Evolutionary conservation across 495 filamentous ascomycete species (phyloP), one percentile per base, ranked within the genome.

Genomic region (Pyronema domesticum): DNA sequence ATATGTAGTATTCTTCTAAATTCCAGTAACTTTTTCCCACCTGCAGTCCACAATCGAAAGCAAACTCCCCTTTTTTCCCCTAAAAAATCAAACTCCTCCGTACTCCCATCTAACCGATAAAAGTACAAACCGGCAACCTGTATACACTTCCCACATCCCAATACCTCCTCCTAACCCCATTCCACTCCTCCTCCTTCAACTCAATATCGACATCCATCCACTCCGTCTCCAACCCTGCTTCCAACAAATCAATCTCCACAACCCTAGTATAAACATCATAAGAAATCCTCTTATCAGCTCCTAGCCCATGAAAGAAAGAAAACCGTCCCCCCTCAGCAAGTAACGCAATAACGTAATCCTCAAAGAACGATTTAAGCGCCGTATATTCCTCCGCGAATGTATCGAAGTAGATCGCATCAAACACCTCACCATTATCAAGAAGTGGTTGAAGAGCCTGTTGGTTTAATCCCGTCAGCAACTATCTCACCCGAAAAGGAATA

Each of bases 201-300:
- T 64, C 68, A 13, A 70, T 68, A 45, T 54, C 59, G 62, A 76
- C 69, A 8, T 63, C 59, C 4, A n/a, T 37, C 85, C 86, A 98
- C 48, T 86, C 81, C 6, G 84, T 79, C 63, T 95, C 91, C 57
- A 95, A 80, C 0, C 91, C 93, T 15, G 86, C 87, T 60, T 95
- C 89, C 53, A 83, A 80, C 39, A 94, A 66, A 71, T 98, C 89
- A 73, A 95, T 79, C 70, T 96, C 91, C 11, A 82, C 77, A 7
- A 98, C 86, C 67, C 87, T 89, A 42, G 80, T 81, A 67, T 98
- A 96, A 3, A 96, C 88, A 73, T 96, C 91, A 64, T 95, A 95
- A 66, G 85, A 89, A 50, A 95, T 80, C 63, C 83, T 78, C 23
- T 89, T 73, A 72, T 98, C 91, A 5, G 93, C 91, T 0, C 91